Evolutionary conservation across 129 eudicot species (phyloP), one percentile per base, ranked within the genome.

Genomic region (Flaveria brownii): DNA sequence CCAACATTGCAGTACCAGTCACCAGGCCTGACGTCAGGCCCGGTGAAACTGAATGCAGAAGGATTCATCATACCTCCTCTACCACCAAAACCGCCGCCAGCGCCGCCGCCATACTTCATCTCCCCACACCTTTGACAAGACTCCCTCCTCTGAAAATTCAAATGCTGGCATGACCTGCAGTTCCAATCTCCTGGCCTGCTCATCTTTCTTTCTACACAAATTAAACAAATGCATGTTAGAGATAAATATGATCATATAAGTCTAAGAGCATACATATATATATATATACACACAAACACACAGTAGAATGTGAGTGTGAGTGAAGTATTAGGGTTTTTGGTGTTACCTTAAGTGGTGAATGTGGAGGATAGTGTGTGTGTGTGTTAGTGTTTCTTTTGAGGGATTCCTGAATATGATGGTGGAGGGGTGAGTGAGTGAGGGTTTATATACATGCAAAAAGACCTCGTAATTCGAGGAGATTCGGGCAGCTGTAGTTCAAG

Each of bases 161-260:
- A 74, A 85, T 95, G 99, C 83, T 89, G 97, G 97, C 99, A 95
- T 83, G 96, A 84, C 88, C 99, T 87, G 87, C 99, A 95, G 84
- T 91, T 95, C 99, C 99, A 95, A 78, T 95, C 99, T 75, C 99
- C 97, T 82, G 99, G 99, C 81, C 99, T 87, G 75, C 84, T 93
- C 98, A 93, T 93, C 56, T 81, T 85, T 93, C 56, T 81, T 85
- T 18, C 84, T 74, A 74, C 80, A 74, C 50, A 57, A 65, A 68
- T 28, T 39, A 55, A 74, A 74, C 20, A 17, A 47, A 9, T 30
- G 5, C 22, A n/a, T n/a, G n/a, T n/a, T 15, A 11, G 28, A 73
- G 69, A 36, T 16, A 20, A 11, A 80, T 22, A 73, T 68, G 14
- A 77, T 9, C 41, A 36, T 36, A 16, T 1, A 49, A 30, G 46